phyloP scores from a whole-genome alignment of 495 filamentous ascomycete genomes.

The Aeminium ludgeri region DNA sequence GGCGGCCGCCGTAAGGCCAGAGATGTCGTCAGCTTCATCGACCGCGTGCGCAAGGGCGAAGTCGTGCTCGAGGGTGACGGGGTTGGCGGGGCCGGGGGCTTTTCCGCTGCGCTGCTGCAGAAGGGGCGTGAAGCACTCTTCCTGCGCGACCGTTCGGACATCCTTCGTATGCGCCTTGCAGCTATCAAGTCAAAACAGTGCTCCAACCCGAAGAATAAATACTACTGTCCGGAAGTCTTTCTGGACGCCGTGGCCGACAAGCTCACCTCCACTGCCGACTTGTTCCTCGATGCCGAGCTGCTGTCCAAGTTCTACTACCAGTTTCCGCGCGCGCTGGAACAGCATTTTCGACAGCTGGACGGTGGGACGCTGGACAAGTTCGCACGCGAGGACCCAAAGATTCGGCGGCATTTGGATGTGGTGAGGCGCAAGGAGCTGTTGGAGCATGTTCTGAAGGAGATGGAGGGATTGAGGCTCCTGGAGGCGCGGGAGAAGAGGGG shows the following conservation, averaged over 20 bases:
- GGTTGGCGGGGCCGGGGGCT: slow-evolving; percentile 73
- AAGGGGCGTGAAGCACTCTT: slow-evolving; percentile 84
- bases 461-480: slow-evolving; percentile 67
- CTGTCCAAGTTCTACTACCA: slow-evolving; percentile 87
- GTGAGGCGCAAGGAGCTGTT: slow-evolving; percentile 83
- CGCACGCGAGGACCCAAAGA: slow-evolving; percentile 78
- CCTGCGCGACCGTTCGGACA: slow-evolving; percentile 72
- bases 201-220: slow-evolving; percentile 65
- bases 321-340: slow-evolving; percentile 85
- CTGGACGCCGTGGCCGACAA: slow-evolving; percentile 93
- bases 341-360: slow-evolving; percentile 63
- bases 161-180: slow-evolving; percentile 74
- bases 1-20: slow-evolving; percentile 68
- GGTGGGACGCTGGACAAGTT: slow-evolving; percentile 72
- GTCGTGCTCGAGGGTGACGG: slow-evolving; percentile 60
- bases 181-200: slow-evolving; percentile 83
- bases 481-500: slow-evolving; percentile 34
- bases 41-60: slow-evolving; percentile 70
- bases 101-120: slow-evolving; percentile 62
- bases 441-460: slow-evolving; percentile 83
- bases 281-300: slow-evolving; percentile 95
- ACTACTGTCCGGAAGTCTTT: slow-evolving; percentile 93
- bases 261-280: slow-evolving; percentile 79
- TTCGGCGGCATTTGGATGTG: slow-evolving; percentile 75
- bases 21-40: slow-evolving; percentile 83